Evolutionary conservation across 257 asterid genomes (phyloP), one percentile per base, ranked within the genome.

Genomic region (Hygrophila difformis): DNA sequence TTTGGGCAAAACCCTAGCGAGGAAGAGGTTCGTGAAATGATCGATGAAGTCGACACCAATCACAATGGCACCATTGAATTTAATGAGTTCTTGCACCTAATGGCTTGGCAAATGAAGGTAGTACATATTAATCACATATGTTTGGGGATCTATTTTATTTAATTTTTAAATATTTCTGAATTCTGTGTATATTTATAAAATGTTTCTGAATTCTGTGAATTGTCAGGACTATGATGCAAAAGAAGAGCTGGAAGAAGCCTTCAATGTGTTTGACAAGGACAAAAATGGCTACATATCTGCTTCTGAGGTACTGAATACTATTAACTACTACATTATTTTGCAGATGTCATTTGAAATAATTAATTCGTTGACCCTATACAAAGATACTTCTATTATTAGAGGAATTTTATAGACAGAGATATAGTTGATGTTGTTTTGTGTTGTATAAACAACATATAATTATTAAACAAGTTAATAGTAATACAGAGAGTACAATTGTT

Each of bases 71-170:
- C 81, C 24, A 69, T 73, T 0, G 81, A 73, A 24, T 73, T 73
- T 34, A 57, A 57, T 0, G 81, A 73, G n/a, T 73, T 73, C 56
- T 58, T 69, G 55, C 47, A 60, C 42, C 72, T 69, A 37, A 69
- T 73, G 81, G 74, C 72, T 56, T 64, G 60, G 28, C 67, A 75
- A 55, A 66, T 74, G 63, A 74, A 70, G 78, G 82, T 65, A n/a
- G n/a, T n/a, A n/a, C n/a, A n/a, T n/a, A n/a, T n/a, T n/a, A n/a
- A n/a, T n/a, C n/a, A n/a, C n/a, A n/a, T n/a, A n/a, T n/a, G n/a
- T n/a, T n/a, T n/a, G n/a, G n/a, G n/a, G n/a, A n/a, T n/a, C n/a
- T n/a, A n/a, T n/a, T n/a, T n/a, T n/a, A n/a, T n/a, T n/a, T n/a
- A n/a, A n/a, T n/a, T 20, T 12, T 2, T 21, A 9, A 16, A 1